Conservation (phyloP, 1,284 basidiomycete species). For the Fomitopsis schrenkii region DNA sequence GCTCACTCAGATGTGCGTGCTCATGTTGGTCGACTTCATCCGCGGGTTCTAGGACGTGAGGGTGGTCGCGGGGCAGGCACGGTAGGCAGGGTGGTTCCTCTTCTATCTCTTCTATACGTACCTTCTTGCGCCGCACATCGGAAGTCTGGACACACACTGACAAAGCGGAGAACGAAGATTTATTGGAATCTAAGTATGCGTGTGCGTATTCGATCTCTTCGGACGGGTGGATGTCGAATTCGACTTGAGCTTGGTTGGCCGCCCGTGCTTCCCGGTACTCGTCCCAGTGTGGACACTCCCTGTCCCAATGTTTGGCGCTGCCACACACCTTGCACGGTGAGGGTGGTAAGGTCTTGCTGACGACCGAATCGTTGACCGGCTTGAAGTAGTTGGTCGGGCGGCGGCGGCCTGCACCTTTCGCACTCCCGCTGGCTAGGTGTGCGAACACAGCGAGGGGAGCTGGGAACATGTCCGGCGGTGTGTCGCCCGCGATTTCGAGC, state of each 20-base stretch:
- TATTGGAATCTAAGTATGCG: background rate
- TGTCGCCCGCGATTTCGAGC: background rate
- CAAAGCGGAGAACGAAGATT: background rate
- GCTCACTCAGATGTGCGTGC: background rate
- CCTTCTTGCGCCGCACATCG: background rate
- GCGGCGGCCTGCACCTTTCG: background rate
- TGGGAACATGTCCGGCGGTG: background rate
- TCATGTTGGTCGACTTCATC: background rate
- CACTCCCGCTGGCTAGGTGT: background rate
- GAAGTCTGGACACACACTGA: background rate
- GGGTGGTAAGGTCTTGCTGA: constrained; percentile 26
- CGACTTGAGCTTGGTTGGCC: background rate
- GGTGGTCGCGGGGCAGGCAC: background rate
- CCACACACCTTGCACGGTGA: constrained; percentile 34
- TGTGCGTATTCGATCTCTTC: constrained; percentile 2
- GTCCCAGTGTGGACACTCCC: constrained; percentile 22
- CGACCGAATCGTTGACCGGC: constrained; percentile 27
- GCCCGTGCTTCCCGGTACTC: constrained; percentile 6
- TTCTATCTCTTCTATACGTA: background rate
- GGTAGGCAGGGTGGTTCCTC: background rate
- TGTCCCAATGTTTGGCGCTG: constrained; percentile 33
- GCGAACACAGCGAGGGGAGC: background rate
- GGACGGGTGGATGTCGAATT: constrained; percentile 12
- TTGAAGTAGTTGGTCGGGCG: constrained; percentile 24
- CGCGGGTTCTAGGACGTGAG: background rate